Evolutionary conservation across 2,329 filamentous ascomycete genomes (phyloP).

Genomic region (Microcyclosporella mali): DNA sequence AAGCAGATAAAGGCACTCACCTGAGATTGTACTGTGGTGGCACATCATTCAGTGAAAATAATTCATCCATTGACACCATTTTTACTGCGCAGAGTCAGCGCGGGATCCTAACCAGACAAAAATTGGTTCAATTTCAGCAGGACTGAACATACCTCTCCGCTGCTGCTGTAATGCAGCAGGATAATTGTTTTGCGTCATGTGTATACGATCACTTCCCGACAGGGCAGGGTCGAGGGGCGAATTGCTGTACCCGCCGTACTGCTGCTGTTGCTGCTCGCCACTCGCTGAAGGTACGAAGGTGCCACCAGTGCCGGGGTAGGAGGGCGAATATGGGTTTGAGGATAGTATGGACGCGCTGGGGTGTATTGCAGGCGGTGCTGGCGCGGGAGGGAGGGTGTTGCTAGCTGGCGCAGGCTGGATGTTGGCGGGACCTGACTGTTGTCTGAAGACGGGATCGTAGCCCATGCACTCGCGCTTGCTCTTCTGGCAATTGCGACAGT

Average conservation of each 20-base stretch:
- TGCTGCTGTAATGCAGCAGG: conserved; percentile 21
- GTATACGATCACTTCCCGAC: conserved; percentile 36
- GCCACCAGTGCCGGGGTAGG: conserved; percentile 14
- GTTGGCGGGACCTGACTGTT: conserved; percentile 60
- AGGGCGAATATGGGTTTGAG: conserved; percentile 8
- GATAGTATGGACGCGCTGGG: conserved; percentile 8
- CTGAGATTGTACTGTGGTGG: conserved; percentile 37
- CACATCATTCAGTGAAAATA: conserved; percentile 58
- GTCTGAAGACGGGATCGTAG: conserved; percentile 83
- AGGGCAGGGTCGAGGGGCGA: conserved; percentile 60
- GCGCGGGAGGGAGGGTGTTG: conserved; percentile 19
- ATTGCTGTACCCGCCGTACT: conserved; percentile 46
- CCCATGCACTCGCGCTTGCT: conserved; percentile 81
- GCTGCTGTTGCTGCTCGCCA: conserved; percentile 3
- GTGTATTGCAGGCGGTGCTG: conserved; percentile 4
- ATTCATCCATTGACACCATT: conserved; percentile 61
- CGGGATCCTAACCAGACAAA: neutral
- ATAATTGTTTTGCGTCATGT: conserved; percentile 23
- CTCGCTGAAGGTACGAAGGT: conserved; percentile 10
- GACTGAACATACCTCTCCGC: conserved; percentile 23
- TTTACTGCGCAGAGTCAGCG: conserved; percentile 30
- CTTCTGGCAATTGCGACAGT: conserved; percentile 84
- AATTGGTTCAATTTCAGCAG: too few relatives aligned
- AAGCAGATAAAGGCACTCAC: conserved; percentile 2
- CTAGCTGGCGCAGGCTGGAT: conserved; percentile 60